phyloP scores from a whole-genome alignment of 495 filamentous ascomycete species.

The Jackrogersella multiformis region DNA sequence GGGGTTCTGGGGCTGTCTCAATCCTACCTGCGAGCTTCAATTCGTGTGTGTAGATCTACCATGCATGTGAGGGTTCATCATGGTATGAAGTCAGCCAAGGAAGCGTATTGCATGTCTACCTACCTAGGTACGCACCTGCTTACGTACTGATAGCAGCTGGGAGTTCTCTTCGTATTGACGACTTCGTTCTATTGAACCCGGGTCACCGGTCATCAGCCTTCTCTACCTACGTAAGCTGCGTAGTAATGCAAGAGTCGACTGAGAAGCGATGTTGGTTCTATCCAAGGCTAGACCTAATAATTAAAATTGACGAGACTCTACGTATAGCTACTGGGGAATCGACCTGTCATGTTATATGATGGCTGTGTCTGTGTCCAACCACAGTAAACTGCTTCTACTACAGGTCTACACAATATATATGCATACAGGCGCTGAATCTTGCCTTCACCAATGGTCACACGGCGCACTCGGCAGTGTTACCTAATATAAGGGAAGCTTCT shows the following conservation, averaged over 20 bases:
- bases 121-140: no score
- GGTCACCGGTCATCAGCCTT: constrained; percentile 6
- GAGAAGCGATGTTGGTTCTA: constrained; percentile 2
- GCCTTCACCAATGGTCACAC: constrained; percentile 30
- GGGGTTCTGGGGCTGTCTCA: constrained; percentile 16
- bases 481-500: constrained; percentile 8
- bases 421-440: constrained; percentile 30
- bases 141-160: no score
- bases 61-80: background rate
- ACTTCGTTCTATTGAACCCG: background rate
- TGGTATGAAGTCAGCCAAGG: constrained; percentile 9
- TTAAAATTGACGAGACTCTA: constrained; percentile 13
- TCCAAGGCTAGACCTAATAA: constrained; percentile 21
- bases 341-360: constrained; percentile 37
- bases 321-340: background rate
- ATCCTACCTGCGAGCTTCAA: constrained; percentile 8
- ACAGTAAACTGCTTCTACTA: constrained; percentile 10
- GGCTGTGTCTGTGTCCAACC: constrained; percentile 16
- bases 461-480: constrained; percentile 20
- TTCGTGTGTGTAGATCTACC: background rate
- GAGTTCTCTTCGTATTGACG: constrained; percentile 18
- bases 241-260: constrained; percentile 10
- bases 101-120: constrained; percentile 11
- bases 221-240: constrained; percentile 22
- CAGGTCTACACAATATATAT: constrained; percentile 4